phyloP scores from a whole-genome alignment of 1,139 yeast species.

The Geotrichum cucujoidarum region DNA sequence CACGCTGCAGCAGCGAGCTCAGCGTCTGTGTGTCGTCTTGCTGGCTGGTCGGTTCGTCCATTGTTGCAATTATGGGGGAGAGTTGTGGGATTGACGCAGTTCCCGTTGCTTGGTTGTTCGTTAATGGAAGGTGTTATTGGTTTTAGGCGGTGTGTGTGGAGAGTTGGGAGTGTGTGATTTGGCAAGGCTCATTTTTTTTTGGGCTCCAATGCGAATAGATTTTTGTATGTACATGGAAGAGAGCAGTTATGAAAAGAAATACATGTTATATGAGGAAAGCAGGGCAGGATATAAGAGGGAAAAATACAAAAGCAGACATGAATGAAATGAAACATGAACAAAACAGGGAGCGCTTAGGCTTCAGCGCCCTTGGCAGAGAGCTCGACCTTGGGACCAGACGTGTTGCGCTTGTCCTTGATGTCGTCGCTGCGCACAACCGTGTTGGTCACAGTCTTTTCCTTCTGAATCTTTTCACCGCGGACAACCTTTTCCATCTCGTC shows the following conservation, averaged over 20 bases:
- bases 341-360: neutral
- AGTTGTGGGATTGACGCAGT: no score
- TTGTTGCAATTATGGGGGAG: no score
- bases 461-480: conserved; percentile 66
- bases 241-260: neutral
- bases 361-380: neutral
- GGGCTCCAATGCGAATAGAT: neutral
- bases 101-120: no score
- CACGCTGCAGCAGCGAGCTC: neutral
- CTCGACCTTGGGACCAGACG: neutral
- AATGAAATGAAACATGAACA: neutral
- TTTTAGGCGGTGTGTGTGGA: no score
- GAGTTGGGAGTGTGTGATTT: neutral
- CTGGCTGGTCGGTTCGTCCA: no score
- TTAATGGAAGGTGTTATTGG: no score
- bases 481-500: conserved; percentile 87
- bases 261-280: no score
- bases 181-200: neutral
- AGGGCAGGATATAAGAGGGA: no score
- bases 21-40: neutral
- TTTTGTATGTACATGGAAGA: neutral
- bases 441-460: conserved; percentile 64
- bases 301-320: neutral
- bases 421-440: conserved; percentile 60
- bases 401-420: conserved; percentile 35